Evolutionary conservation across 1,284 basidiomycete genomes (phyloP), one percentile per base, ranked within the genome.

Genomic region (Leccinum pachyderme): DNA sequence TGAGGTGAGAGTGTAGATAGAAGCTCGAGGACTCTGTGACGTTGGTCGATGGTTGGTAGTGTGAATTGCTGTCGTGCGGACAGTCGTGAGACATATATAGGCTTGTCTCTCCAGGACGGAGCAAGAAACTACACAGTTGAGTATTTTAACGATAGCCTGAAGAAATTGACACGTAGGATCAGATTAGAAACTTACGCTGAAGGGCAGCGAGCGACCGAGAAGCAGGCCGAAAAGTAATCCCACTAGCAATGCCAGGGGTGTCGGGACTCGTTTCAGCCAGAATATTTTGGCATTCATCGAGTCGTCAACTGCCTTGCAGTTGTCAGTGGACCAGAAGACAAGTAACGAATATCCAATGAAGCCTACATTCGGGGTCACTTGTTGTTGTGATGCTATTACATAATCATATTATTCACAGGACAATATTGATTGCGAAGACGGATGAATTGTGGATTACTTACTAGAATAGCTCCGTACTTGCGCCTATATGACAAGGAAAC

Each of bases 1-100:
- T 95, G 92, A 0, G 92, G 85, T 0, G 91, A 86, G 49, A 98
- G 81, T 5, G 89, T 88, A 28, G 90, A 89, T 52, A 98, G 80
- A 47, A 97, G 81, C 55, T 93, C 85, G 39, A 97, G 82, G 18
- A 97, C 86, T 47, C 93, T 88, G 47, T 81, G 77, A 13, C 95
- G 87, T 70, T 97, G 92, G 32, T 89, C 84, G 13, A 86, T 66
- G 0, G 87, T 87, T 0, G 93, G 93, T 3, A 86, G 71, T 28
- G 81, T 79, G 43, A 90, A 77, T 18, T 82, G 79, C 54, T 86
- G 83, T 29, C 80, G 80, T 52, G 78, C 77, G 51, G 79, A 77
- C 52, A 81, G 74, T 58, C 79, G 81, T 8, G 73, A 76, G 58
- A 72, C 60, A 28, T 64, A 69, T 75, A 79, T 54, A 71, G 81